Conservation (phyloP, 2,329 filamentous ascomycete species). For the Paecilomyces niveus region DNA sequence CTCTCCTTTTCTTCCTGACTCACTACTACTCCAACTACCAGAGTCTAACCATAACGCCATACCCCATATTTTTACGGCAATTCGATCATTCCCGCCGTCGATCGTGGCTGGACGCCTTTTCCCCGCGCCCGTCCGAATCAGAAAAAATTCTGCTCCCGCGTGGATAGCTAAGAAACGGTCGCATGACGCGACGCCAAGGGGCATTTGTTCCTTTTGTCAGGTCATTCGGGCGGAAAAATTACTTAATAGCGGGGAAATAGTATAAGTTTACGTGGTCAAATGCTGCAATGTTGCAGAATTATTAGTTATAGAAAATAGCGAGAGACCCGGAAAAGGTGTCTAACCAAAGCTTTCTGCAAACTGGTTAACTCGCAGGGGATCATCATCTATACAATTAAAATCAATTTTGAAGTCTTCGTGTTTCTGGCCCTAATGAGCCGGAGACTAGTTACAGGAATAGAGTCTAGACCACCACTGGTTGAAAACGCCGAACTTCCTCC, state of each 20-base stretch:
- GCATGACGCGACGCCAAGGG: not conserved
- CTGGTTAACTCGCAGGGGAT: too few relatives aligned
- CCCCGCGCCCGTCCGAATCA: not conserved
- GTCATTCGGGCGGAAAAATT: not conserved
- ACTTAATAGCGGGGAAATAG: not conserved
- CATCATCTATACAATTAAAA: too few relatives aligned
- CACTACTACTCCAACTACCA: not conserved
- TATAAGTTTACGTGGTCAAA: not conserved
- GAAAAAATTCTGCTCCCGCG: not conserved
- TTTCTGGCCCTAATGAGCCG: too few relatives aligned
- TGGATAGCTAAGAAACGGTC: not conserved
- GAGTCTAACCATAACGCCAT: not conserved
- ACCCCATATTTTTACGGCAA: not conserved
- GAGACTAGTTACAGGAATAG: not conserved
- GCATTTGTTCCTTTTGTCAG: not conserved
- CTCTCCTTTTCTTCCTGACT: not conserved
- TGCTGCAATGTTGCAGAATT: not conserved
- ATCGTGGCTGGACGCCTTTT: not conserved
- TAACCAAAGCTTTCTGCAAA: too few relatives aligned
- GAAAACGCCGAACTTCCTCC: not conserved
- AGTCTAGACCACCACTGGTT: not conserved
- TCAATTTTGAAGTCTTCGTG: too few relatives aligned
- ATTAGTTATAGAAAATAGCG: not conserved
- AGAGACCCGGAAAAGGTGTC: too few relatives aligned
- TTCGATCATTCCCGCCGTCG: conserved; percentile 1